Percentiles rank a stretch among this genome's conserved stretches.
Evolutionary conservation across 2,329 filamentous ascomycete species (phyloP).

Genomic region (Camptophora hylomeconis): DNA sequence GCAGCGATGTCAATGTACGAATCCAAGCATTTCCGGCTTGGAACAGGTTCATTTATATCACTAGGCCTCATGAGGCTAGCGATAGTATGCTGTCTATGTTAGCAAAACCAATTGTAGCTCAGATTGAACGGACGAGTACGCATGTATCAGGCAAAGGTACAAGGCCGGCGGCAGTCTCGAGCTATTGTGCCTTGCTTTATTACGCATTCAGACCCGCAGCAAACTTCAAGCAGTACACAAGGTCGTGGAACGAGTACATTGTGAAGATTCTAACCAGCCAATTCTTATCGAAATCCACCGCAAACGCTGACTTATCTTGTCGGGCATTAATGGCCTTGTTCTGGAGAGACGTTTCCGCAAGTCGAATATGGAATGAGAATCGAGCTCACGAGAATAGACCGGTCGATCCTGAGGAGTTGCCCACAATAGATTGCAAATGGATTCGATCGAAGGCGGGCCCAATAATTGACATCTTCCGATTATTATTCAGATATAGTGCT

Average conservation of each 20-base stretch:
- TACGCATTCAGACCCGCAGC: conserved; percentile 65
- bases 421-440: conserved; percentile 76
- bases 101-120: conserved; percentile 54
- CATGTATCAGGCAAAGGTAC: conserved; percentile 30
- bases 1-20: conserved; percentile 55
- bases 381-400: conserved; percentile 51
- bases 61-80: conserved; percentile 50
- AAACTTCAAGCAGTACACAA: conserved; percentile 52
- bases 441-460: conserved; percentile 55
- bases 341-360: conserved; percentile 27
- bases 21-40: conserved; percentile 72
- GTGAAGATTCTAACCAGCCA: conserved; percentile 48
- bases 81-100: conserved; percentile 47
- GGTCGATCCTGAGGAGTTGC: conserved; percentile 60
- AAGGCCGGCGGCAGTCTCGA: conserved; percentile 50
- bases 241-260: conserved; percentile 68
- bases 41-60: conserved; percentile 68
- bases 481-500: conserved; percentile 36
- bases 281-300: conserved; percentile 33
- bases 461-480: conserved; percentile 51
- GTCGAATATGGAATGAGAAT: conserved; percentile 60
- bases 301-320: conserved; percentile 47
- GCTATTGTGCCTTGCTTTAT: conserved; percentile 70
- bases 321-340: conserved; percentile 60
- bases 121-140: conserved; percentile 51